These are phyloP conservation scores for Trametes cingulata DNA, from an alignment of 768 basidiomycete species.

Conservation along the genomic window DNA sequence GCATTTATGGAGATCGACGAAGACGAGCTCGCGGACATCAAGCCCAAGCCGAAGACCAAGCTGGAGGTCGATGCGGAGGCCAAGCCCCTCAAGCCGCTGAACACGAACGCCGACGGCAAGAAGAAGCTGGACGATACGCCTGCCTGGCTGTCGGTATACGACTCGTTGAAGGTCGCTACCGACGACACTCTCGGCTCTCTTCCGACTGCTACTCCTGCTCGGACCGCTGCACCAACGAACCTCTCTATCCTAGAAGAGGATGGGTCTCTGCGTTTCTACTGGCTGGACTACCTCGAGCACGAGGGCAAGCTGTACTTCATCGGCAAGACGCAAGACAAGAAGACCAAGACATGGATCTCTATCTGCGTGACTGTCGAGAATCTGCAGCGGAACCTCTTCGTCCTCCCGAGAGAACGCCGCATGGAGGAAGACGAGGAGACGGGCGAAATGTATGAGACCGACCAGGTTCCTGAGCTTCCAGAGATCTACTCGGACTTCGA, in stretches of 20 bases:
- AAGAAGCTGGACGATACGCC: slow-evolving; percentile 51
- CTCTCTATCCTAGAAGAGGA: slow-evolving; percentile 76
- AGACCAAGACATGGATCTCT: slow-evolving; percentile 68
- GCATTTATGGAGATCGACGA: slow-evolving; percentile 61
- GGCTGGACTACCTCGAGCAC: slow-evolving; percentile 92
- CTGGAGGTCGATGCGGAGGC: slow-evolving; percentile 23
- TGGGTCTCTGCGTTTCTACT: slow-evolving; percentile 88
- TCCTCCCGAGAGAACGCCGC: slow-evolving; percentile 73
- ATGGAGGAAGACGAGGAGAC: slow-evolving; percentile 59
- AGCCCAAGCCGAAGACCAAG: slow-evolving; percentile 34
- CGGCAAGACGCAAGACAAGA: slow-evolving; percentile 87
- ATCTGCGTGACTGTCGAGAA: slow-evolving; percentile 86
- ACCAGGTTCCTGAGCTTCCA: slow-evolving; percentile 63
- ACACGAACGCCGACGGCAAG: slow-evolving; percentile 36
- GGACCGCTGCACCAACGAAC: slow-evolving; percentile 37
- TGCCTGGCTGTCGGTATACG: slow-evolving; percentile 75
- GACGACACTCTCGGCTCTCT: slow-evolving; percentile 62
- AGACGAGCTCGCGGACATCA: slow-evolving; percentile 38
- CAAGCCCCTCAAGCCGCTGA: slow-evolving; percentile 27
- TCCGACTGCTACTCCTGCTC: slow-evolving; percentile 27
- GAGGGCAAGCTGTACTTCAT: slow-evolving; percentile 85
- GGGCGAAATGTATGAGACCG: slow-evolving; percentile 68
- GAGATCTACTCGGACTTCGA: slow-evolving; percentile 89
- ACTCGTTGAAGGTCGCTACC: slow-evolving; percentile 62
- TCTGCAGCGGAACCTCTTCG: slow-evolving; percentile 87